Evolutionary conservation across 371 early-diverging fungal genomes (phyloP).

Genomic region (Mortierella sp.): DNA sequence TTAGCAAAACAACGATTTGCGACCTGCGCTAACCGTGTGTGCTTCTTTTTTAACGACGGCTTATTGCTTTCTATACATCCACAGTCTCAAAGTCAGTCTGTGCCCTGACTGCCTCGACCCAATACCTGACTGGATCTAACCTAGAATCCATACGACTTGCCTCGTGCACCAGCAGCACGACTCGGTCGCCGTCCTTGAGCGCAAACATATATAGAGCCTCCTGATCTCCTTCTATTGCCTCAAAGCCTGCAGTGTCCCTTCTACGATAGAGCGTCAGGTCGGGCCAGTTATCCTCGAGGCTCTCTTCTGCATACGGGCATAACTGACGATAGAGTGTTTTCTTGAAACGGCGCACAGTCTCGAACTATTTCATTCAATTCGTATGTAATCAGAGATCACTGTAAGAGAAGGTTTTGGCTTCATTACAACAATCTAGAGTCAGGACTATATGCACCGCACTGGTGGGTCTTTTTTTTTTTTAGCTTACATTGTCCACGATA

Average conservation of each 20-base stretch:
- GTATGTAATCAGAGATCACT: background rate
- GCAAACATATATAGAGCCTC: slow-evolving; percentile 54
- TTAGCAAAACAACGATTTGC: background rate
- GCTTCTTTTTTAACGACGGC: too few relatives aligned
- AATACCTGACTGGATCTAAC: slow-evolving; percentile 33
- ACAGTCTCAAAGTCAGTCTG: slow-evolving; percentile 44
- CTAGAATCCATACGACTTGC: background rate
- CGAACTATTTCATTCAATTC: slow-evolving; percentile 18
- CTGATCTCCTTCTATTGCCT: slow-evolving; percentile 42
- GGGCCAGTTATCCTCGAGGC: slow-evolving; percentile 31
- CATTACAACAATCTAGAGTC: background rate
- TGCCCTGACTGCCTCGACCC: slow-evolving; percentile 46
- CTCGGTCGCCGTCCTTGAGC: slow-evolving; percentile 47
- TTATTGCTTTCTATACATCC: background rate
- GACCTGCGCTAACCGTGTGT: background rate
- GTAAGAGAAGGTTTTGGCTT: background rate
- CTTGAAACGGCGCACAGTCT: slow-evolving; percentile 51
- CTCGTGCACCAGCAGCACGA: slow-evolving; percentile 41
- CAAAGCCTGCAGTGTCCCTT: slow-evolving; percentile 10
- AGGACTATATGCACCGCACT: background rate
- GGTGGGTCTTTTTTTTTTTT: background rate
- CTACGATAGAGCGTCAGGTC: slow-evolving; percentile 32
- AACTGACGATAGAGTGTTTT: slow-evolving; percentile 34
- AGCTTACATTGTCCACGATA: slow-evolving; percentile 45
- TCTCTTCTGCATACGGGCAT: slow-evolving; percentile 19